Conservation (phyloP, 306 rosid species). For the Castanea sativa region DNA sequence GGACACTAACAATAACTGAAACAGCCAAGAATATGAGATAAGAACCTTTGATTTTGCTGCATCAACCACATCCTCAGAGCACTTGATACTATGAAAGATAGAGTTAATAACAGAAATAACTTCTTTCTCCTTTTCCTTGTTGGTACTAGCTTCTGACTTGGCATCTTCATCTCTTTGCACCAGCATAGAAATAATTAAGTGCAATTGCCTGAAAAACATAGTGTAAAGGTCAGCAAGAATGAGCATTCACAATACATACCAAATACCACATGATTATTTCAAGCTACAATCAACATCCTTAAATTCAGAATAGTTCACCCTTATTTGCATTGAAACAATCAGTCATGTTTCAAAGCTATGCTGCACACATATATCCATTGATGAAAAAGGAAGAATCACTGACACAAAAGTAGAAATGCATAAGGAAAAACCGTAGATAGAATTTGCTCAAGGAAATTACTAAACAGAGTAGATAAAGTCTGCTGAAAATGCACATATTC, state of each 20-base stretch:
- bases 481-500: not conserved
- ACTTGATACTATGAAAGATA: slow-evolving; percentile 69
- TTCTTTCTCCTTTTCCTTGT: slow-evolving; percentile 65
- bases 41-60: slow-evolving; percentile 75
- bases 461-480: not conserved
- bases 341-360: not conserved
- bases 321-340: not conserved
- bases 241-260: slow-evolving; percentile 21
- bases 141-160: slow-evolving; percentile 63
- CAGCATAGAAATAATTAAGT: slow-evolving; percentile 69
- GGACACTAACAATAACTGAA: not conserved
- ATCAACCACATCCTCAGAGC: slow-evolving; percentile 76
- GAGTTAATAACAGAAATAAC: slow-evolving; percentile 48
- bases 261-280: no score
- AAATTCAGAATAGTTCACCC: not conserved
- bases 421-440: not conserved
- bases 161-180: slow-evolving; percentile 77
- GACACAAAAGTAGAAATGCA: not conserved
- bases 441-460: not conserved
- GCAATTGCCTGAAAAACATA: slow-evolving; percentile 68
- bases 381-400: not conserved
- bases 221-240: slow-evolving; percentile 9
- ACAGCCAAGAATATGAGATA: slow-evolving; percentile 12
- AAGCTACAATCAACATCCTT: no score
- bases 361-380: not conserved